Base-by-base conservation (phyloP, 257 asterid species). In the Plantago elongata region DNA sequence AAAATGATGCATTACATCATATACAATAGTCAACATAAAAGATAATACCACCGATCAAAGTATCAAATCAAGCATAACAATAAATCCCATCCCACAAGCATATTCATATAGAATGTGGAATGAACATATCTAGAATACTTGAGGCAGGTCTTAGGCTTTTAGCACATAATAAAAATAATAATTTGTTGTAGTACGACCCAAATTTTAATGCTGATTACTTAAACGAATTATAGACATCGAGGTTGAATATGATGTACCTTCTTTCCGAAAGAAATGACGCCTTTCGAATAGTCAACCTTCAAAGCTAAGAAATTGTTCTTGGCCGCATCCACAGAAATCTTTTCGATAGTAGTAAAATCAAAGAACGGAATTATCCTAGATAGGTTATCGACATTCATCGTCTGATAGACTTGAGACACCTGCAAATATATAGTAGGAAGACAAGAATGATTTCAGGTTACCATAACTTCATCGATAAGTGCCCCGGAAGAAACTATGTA, bases 351-450 rank as follows among this genome's bases (percentile, higher is more conserved):
- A 13, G 86, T 69, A 63, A 88, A 84, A 66, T 83, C 88, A 67
- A 85, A 86, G 78, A 86, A 89, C 14, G 95, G 84, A 59, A 88
- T 77, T 73, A 84, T 75, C 78, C 51, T 79, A 50, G 90, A 83
- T 54, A 92, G 73, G 56, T 71, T 84, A 7, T 80, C 93, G 65
- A 92, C 84, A 61, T 76, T 87, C 82, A 86, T 81, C 4, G 86
- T 71, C 75, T 84, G 95, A 76, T 91, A 91, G 75, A 91, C 95
- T 75, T 75, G 84, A 27, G 98, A 88, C 40, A 84, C 94, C 98
- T 91, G 83, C 52, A 75, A 49, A 67, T 34, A 74, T 4, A 54
- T 34, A 63, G 40, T 22, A 61, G 65, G 54, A 51, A 34, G 49
- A 57, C 5, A 69, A 66, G 6, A 38, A 22, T 1, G 44, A 45